Evolutionary conservation across 2,329 filamentous ascomycete genomes (phyloP), one percentile per base, ranked within the genome.

Genomic region (Coniochaeta ligniaria): DNA sequence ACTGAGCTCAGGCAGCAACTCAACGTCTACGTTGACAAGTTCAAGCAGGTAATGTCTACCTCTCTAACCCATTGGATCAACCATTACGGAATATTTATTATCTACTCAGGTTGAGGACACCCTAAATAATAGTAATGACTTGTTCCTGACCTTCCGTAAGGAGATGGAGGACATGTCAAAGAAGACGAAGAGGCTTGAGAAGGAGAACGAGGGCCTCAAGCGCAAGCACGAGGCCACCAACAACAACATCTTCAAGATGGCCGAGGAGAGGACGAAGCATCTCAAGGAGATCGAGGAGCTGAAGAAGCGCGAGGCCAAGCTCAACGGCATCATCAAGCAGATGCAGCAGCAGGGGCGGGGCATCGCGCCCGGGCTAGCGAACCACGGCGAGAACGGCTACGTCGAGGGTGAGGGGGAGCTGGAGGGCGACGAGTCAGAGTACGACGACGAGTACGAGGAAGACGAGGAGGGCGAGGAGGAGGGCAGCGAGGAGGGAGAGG

Each of bases 131-230:
- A 96, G 92, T 75, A 98, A 98, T 78, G 95, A 98, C 73, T 80
- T 98, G 59, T 98, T 98, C 75, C 80, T 97, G 66, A 97, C 95
- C 0, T 98, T 98, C 76, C 86, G 94, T 60, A 97, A 96, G 78
- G 95, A 98, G 76, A 98, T 98, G 93, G 95, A 98, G 76, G 95
- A 98, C 71, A 98, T 98, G 93, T 96, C 93, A 0, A 97, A 97
- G 79, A 98, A 98, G 79, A 96, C 94, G 6, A 97, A 97, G 76
- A 88, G 92, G 28, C 80, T 99, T 59, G 95, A 99, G 74, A 96
- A 96, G 76, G 95, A 99, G 71, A 98, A 99, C 69, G 89, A 95
- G 68, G 89, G 85, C 20, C 83, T 96, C 58, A 96, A 92, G 66
- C 86, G 94, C 60, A 96, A 97, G 75, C 94, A 97, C 73, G 93